These are phyloP conservation scores for Naegleria fowleri DNA, from an alignment of 208 protist species.

Conservation along the genomic window DNA sequence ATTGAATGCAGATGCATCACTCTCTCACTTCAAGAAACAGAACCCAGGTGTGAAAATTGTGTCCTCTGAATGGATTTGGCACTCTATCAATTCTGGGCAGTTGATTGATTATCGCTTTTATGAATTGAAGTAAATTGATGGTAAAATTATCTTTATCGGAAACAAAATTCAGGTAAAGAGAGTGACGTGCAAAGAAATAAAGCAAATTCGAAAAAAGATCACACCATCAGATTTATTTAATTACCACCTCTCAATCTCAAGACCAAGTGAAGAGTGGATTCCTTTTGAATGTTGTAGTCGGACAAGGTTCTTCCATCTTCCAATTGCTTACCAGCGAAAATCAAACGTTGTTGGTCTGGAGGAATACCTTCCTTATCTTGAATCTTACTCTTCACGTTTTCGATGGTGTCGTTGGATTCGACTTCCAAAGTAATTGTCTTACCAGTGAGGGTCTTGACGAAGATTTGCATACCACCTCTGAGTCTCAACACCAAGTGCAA, in stretches of 20 bases:
- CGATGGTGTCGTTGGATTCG: conserved; percentile 33
- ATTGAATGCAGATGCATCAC: not conserved
- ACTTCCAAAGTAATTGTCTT: conserved; percentile 43
- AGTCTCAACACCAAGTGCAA: conserved; percentile 81
- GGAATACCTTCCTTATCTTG: conserved; percentile 45
- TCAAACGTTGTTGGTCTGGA: conserved; percentile 56
- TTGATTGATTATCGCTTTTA: not conserved
- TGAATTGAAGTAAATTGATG: not conserved
- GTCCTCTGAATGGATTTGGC: not conserved
- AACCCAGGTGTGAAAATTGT: not conserved
- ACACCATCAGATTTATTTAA: not conserved
- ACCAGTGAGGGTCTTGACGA: conserved; percentile 43
- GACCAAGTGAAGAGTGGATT: conserved; percentile 84
- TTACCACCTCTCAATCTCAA: conserved; percentile 66
- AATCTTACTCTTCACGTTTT: conserved; percentile 38
- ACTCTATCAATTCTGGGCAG: not conserved
- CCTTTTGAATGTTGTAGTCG: conserved; percentile 87
- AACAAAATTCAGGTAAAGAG: no score
- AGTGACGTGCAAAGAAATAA: no score
- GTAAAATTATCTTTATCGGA: no score
- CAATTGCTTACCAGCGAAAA: conserved; percentile 80
- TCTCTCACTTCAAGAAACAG: not conserved
- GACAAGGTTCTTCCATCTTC: conserved; percentile 73
- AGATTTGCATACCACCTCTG: conserved; percentile 51
- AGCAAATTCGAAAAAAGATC: no score